These are phyloP conservation scores for Aureobasidium namibiae DNA, from an alignment of 2,329 filamentous ascomycete species.

Conservation along the genomic window DNA sequence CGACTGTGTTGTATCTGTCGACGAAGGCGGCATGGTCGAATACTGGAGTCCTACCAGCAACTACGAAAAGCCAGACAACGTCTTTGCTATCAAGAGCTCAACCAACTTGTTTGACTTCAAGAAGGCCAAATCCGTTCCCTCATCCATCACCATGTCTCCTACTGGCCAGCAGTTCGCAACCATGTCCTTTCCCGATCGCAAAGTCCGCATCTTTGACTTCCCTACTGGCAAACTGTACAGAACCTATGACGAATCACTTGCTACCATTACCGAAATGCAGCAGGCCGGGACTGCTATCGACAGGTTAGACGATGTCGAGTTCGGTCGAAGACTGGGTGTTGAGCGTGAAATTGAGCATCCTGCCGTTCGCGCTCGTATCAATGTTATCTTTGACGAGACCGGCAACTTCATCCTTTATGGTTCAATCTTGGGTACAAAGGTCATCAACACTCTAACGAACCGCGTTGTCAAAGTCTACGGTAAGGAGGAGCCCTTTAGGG, in stretches of 20 bases:
- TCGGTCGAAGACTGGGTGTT: constrained; percentile 75
- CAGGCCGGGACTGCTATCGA: constrained; percentile 78
- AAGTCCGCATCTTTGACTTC: constrained; percentile 91
- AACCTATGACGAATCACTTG: constrained; percentile 89
- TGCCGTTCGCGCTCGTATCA: constrained; percentile 60
- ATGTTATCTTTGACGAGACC: constrained; percentile 92
- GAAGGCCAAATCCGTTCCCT: constrained; percentile 77
- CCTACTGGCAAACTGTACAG: constrained; percentile 77
- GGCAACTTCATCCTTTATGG: constrained; percentile 93
- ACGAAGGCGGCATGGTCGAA: constrained; percentile 88
- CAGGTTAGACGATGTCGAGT: constrained; percentile 83
- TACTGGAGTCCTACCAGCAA: constrained; percentile 80
- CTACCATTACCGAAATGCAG: constrained; percentile 88
- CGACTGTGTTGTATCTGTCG: constrained; percentile 84
- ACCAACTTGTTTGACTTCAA: constrained; percentile 97
- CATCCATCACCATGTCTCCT: constrained; percentile 76
- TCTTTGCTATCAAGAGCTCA: constrained; percentile 88
- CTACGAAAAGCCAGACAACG: constrained; percentile 84
- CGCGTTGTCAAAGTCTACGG: constrained; percentile 84
- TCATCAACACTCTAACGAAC: constrained; percentile 93
- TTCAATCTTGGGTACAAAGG: constrained; percentile 84
- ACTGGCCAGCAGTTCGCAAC: constrained; percentile 79
- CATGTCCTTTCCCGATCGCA: constrained; percentile 86
- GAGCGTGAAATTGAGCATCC: constrained; percentile 78
- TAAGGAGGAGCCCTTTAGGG: constrained; percentile 78